phyloP scores from a whole-genome alignment of 805 yeast genomes.

The Candida xiaguanensis region DNA sequence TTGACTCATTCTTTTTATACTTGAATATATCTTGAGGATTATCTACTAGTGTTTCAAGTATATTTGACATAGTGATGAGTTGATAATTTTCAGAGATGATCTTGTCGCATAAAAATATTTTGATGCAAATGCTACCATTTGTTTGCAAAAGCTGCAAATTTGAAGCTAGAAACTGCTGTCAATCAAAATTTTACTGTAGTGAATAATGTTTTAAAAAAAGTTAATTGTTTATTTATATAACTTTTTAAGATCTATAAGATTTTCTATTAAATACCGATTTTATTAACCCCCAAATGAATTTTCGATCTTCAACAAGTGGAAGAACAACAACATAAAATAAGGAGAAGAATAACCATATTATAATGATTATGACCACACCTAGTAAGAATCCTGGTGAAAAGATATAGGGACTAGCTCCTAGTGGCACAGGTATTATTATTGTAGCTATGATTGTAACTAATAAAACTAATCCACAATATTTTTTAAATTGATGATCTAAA shows the following conservation, averaged over 20 bases:
- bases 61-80: conserved; percentile 16
- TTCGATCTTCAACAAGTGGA: neutral
- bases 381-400: conserved; percentile 29
- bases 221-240: neutral
- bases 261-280: neutral
- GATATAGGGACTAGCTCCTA: conserved; percentile 30
- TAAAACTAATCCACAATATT: conserved; percentile 20
- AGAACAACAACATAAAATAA: neutral
- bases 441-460: conserved; percentile 20
- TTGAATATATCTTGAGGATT: conserved; percentile 24
- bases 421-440: conserved; percentile 31
- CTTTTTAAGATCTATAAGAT: neutral
- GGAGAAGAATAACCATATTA: conserved; percentile 32
- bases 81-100: conserved; percentile 7
- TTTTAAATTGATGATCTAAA: conserved; percentile 26
- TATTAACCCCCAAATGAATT: neutral
- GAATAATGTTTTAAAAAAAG: too few relatives aligned
- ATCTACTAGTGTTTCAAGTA: conserved; percentile 18
- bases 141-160: too few relatives aligned
- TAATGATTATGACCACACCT: conserved; percentile 25
- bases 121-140: conserved; percentile 3
- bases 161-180: too few relatives aligned
- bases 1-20: conserved; percentile 12
- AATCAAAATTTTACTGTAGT: too few relatives aligned
- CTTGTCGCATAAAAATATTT: neutral